Evolutionary conservation across 768 basidiomycete genomes (phyloP), one percentile per base, ranked within the genome.

Genomic region (Gautieria morchelliformis): DNA sequence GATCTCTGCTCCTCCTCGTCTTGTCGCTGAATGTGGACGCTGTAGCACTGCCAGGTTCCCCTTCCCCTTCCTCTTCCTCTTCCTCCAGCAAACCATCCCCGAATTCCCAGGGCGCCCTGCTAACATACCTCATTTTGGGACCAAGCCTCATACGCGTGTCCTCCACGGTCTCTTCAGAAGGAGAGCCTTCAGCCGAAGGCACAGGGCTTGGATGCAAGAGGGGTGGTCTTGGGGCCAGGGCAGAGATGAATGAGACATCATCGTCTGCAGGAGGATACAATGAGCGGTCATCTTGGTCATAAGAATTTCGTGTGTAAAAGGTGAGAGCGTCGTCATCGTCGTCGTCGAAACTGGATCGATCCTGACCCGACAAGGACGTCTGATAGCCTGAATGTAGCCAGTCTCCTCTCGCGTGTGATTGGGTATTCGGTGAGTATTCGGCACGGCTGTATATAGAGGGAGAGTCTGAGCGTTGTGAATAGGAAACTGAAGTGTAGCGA

Each of bases 61-160:
- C 63, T 42, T 82, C 81, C 27, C 75, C 74, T 33, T 75, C 80
- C 64, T 76, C 78, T 42, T 82, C 81, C 27, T 75, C 74, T 33
- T 75, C 80, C 64, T 76, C 78, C 32, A 73, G 68, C 3, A 76
- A 58, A 4, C 69, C 40, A 39, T 76, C 80, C 50, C 81, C 85
- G 39, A 77, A 70, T 69, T 90, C 88, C 89, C 89, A 92, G 41
- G 89, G 89, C 17, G 89, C 85, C 24, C 78, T 84, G 60, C 85
- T 87, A 68, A 89, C 86, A 65, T 89, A 82, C 52, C 83, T 82
- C 78, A 90, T 87, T 69, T 82, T 89, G 32, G 89, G 89, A n/a
- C 89, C 89, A 35, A 85, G 80, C 49, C 85, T 89, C 69, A 89
- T 79, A 53, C 83, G 76, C 58, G 75, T 68, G 1, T 75, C 69